These are phyloP conservation scores for Carex arenaria DNA, from an alignment of 202 grass and related monocot genomes.

Conservation along the genomic window DNA sequence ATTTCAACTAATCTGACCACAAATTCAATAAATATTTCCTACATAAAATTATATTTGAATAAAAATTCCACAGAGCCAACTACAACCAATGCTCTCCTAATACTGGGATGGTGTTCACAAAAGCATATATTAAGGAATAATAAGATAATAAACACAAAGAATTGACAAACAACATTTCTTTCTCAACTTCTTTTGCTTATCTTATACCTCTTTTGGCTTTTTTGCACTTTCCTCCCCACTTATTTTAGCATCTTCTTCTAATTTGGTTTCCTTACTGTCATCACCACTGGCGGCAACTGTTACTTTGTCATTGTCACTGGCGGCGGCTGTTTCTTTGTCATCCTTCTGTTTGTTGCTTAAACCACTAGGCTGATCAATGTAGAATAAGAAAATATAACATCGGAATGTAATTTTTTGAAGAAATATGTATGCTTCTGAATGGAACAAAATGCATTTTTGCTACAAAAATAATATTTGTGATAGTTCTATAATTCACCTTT, in stretches of 20 bases:
- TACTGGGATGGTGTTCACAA: not conserved
- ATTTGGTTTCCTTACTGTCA: not conserved
- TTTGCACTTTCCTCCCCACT: not conserved
- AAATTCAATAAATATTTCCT: not conserved
- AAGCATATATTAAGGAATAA: not conserved
- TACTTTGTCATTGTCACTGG: not conserved
- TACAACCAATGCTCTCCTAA: not conserved
- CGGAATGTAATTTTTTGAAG: not conserved
- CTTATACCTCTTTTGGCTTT: not conserved
- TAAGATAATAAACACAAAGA: not conserved
- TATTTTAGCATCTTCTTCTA: not conserved
- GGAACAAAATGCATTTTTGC: not conserved
- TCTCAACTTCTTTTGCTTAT: not conserved
- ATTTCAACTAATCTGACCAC: not conserved
- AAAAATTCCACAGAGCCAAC: not conserved
- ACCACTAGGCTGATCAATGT: not conserved
- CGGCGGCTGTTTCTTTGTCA: not conserved
- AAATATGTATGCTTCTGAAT: not conserved
- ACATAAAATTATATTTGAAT: slow-evolving; percentile 7
- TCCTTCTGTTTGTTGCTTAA: not conserved
- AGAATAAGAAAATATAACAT: not conserved
- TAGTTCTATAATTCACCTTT: not conserved
- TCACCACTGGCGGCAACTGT: not conserved
- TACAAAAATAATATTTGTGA: not conserved
- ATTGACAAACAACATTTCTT: not conserved